A percentile compares a stretch with the other conserved stretches of the same genome.
These are phyloP conservation scores for Collybia mongolica DNA, from an alignment of 768 basidiomycete species.

Conservation along the genomic window DNA sequence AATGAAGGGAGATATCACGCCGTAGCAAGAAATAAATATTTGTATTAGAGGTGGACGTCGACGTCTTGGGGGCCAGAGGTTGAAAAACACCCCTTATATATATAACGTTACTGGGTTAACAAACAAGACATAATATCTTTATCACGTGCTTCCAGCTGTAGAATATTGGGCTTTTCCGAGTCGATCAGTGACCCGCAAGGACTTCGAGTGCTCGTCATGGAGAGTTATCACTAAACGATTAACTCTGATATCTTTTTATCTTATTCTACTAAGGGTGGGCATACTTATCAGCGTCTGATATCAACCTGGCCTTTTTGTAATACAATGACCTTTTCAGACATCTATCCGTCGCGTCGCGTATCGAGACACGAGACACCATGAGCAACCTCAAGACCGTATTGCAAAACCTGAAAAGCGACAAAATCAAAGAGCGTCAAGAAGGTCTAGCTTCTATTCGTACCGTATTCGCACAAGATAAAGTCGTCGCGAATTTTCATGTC, in stretches of 20 bases:
- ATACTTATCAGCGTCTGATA: no score
- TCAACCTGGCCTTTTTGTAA: background rate
- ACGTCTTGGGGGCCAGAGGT: no score
- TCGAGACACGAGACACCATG: slow-evolving; percentile 4
- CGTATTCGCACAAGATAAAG: slow-evolving; percentile 48
- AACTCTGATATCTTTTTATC: no score
- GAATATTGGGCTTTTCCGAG: no score
- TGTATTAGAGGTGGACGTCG: no score
- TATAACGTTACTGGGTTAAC: no score
- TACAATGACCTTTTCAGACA: background rate
- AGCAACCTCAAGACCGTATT: slow-evolving; percentile 45
- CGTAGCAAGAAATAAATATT: background rate
- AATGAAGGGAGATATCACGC: slow-evolving; percentile 7
- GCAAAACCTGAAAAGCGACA: slow-evolving; percentile 56
- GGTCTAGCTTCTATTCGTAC: slow-evolving; percentile 52
- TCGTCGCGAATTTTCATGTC: slow-evolving; percentile 42
- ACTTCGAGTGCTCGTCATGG: no score
- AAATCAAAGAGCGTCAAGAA: slow-evolving; percentile 69
- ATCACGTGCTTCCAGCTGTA: background rate
- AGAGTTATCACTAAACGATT: no score
- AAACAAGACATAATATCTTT: no score
- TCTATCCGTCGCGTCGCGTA: background rate
- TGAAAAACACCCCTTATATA: no score
- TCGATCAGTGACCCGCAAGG: no score
- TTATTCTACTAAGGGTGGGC: no score